Evolutionary conservation across 176 grass and related monocot species (phyloP).

Genomic region (Pharus latifolius): DNA sequence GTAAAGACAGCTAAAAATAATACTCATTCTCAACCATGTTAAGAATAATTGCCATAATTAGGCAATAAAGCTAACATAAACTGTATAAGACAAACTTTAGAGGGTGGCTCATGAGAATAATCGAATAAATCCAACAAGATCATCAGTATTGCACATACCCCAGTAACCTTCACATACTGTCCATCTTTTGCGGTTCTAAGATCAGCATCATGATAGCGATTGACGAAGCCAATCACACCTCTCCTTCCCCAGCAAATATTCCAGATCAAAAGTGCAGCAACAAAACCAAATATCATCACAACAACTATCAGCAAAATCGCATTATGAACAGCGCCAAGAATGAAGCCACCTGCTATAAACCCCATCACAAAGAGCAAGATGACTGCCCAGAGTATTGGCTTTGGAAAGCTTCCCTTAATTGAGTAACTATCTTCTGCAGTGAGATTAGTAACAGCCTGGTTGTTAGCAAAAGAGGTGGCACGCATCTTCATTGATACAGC

Average conservation of each 20-base stretch:
- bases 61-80: no score
- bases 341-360: constrained; percentile 47
- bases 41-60: no score
- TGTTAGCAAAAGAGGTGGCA: constrained; percentile 45
- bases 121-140: background rate
- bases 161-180: constrained; percentile 82
- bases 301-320: constrained; percentile 41
- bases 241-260: constrained; percentile 54
- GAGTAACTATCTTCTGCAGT: constrained; percentile 45
- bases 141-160: constrained; percentile 44
- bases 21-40: no score
- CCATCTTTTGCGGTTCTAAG: constrained; percentile 75
- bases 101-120: background rate
- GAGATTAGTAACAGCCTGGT: constrained; percentile 67
- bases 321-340: constrained; percentile 64
- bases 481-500: constrained; percentile 49
- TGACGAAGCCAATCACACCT: constrained; percentile 49
- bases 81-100: background rate
- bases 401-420: constrained; percentile 44
- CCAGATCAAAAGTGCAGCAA: constrained; percentile 53
- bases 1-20: background rate
- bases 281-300: constrained; percentile 36
- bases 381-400: constrained; percentile 39
- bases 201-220: constrained; percentile 65
- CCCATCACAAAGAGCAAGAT: constrained; percentile 60